Evolutionary conservation across 2,329 filamentous ascomycete genomes (phyloP).

Genomic region (Cladorrhinum sp.): DNA sequence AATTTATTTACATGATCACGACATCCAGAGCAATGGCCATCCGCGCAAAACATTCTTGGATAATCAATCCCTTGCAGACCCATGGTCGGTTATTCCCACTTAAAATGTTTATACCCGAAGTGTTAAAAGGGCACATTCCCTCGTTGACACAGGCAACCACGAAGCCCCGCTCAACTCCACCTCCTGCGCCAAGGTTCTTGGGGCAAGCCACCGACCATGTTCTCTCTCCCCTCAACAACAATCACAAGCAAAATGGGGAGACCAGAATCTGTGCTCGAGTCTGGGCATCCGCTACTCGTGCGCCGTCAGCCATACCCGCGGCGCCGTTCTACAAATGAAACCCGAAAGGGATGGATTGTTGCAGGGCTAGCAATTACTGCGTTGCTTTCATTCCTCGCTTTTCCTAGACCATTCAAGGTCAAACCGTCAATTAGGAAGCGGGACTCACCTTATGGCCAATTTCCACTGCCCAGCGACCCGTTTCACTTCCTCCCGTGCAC

Average conservation of each 20-base stretch:
- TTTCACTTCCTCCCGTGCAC: conserved; percentile 50
- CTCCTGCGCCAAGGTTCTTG: background rate
- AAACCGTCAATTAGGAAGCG: background rate
- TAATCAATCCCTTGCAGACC: no score
- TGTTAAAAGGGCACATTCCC: background rate
- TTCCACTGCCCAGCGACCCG: conserved; percentile 42
- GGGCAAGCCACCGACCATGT: no score
- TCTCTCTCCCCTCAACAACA: background rate
- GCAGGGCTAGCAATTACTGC: background rate
- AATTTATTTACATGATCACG: no score
- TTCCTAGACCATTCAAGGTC: background rate
- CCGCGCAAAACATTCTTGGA: no score
- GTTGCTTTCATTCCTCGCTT: background rate
- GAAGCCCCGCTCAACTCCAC: background rate
- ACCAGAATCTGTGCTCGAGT: background rate
- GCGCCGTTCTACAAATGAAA: background rate
- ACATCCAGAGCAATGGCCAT: no score
- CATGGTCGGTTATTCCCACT: background rate
- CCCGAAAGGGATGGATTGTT: background rate
- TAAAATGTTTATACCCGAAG: background rate
- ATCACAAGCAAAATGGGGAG: background rate
- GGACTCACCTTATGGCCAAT: conserved; percentile 34
- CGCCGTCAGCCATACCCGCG: background rate
- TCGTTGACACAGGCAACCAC: background rate
- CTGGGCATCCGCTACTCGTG: background rate